These are phyloP conservation scores for Rhodotorula kratochvilovae DNA, from an alignment of 768 basidiomycete genomes.

Conservation along the genomic window DNA sequence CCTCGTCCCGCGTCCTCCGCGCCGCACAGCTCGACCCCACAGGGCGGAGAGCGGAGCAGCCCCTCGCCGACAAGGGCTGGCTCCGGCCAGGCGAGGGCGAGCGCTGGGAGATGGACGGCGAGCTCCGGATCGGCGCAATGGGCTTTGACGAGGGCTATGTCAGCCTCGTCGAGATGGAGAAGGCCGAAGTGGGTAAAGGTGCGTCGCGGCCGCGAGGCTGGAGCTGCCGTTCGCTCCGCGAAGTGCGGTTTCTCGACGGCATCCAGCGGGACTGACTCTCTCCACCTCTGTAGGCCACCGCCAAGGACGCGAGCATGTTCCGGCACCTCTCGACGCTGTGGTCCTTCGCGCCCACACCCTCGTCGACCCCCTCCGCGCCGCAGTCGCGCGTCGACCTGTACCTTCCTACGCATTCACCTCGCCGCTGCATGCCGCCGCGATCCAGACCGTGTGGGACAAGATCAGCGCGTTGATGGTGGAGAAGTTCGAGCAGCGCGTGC, in stretches of 20 bases:
- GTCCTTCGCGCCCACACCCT: slow-evolving; percentile 62
- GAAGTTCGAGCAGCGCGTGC: slow-evolving; percentile 64
- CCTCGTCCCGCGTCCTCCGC: slow-evolving; percentile 61
- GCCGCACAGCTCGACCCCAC: neutral
- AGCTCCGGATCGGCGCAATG: slow-evolving; percentile 83
- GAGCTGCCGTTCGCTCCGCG: too few species aligned
- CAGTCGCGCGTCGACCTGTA: slow-evolving; percentile 81
- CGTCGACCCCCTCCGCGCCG: slow-evolving; percentile 47
- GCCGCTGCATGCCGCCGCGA: slow-evolving; percentile 77
- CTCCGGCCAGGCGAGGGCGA: slow-evolving; percentile 38
- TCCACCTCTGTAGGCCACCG: slow-evolving; percentile 60
- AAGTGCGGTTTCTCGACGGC: too few species aligned
- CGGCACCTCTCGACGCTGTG: slow-evolving; percentile 66
- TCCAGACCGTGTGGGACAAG: slow-evolving; percentile 76
- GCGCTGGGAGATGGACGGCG: slow-evolving; percentile 59
- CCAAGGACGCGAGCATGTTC: slow-evolving; percentile 69
- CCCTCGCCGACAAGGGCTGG: slow-evolving; percentile 35
- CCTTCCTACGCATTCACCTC: slow-evolving; percentile 81
- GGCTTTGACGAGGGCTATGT: slow-evolving; percentile 80
- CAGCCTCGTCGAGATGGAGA: slow-evolving; percentile 74
- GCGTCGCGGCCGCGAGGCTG: too few species aligned
- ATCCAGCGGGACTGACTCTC: too few species aligned
- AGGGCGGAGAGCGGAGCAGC: neutral
- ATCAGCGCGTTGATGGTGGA: slow-evolving; percentile 83
- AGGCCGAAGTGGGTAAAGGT: slow-evolving; percentile 76